Evolutionary conservation across 176 grass and related monocot genomes (phyloP), one percentile per base, ranked within the genome.

Genomic region (Oryza coarctata): DNA sequence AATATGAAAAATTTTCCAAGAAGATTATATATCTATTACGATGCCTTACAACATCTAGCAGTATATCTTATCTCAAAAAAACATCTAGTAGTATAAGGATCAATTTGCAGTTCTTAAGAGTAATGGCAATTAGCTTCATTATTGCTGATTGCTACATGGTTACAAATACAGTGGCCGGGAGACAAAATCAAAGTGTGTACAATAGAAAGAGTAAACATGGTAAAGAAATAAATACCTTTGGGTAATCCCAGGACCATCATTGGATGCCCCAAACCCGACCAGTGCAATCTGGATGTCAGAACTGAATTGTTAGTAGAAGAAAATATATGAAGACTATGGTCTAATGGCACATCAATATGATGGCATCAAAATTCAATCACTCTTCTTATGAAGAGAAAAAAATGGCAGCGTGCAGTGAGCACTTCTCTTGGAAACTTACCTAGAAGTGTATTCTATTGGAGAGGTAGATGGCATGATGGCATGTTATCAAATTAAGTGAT

Each of bases 261-360:
- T 88, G 34, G 84, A 83, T 20, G 87, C 89, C 66, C 90, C 95
- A 79, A 86, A 88, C 72, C 90, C 91, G 80, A 84, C 87, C 96
- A 81, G 82, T 50, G 91, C 90, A 99, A 91, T 99, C 96, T 99
- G 87, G 67, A 81, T 64, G 55, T 69, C 25, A 71, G 29, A 83
- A 75, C 75, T 28, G 29, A 80, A 33, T 76, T 44, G 27, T 85
- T 72, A 85, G 36, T 58, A 47, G 9, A 81, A n/a, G n/a, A n/a
- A n/a, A n/a, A n/a, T n/a, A n/a, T n/a, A n/a, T n/a, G n/a, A n/a
- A n/a, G n/a, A n/a, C n/a, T n/a, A n/a, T n/a, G n/a, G n/a, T n/a
- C n/a, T n/a, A n/a, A n/a, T n/a, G n/a, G n/a, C n/a, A n/a, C n/a
- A n/a, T n/a, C n/a, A n/a, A n/a, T n/a, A n/a, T n/a, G n/a, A n/a